Percentiles rank a stretch among this genome's conserved stretches.
Conservation (phyloP, 2,329 filamentous ascomycete species). For the Aureobasidium pullulans region DNA sequence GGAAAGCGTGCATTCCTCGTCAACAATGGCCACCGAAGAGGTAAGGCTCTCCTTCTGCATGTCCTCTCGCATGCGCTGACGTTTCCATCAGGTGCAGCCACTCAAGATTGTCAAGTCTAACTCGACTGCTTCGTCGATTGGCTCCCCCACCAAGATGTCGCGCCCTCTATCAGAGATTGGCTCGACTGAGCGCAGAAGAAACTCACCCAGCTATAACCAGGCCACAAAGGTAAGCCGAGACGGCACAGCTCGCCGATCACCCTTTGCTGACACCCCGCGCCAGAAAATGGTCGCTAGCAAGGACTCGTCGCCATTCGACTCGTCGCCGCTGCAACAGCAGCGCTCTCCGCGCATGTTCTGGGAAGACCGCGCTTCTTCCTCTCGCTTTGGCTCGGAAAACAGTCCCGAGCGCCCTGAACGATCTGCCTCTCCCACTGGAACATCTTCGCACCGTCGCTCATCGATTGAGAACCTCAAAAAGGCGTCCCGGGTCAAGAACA, state of each 20-base stretch:
- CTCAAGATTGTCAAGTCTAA: conserved; percentile 65
- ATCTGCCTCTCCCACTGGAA: conserved; percentile 47
- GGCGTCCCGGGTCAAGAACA: conserved; percentile 94
- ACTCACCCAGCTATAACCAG: conserved; percentile 87
- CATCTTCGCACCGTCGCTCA: conserved; percentile 61
- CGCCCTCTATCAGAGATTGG: conserved; percentile 85
- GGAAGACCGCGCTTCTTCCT: conserved; percentile 59
- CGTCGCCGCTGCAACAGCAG: conserved; percentile 44
- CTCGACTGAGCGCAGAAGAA: conserved; percentile 75
- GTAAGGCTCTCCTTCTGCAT: conserved; percentile 22
- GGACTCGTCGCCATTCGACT: conserved; percentile 66
- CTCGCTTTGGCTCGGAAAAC: conserved; percentile 61
- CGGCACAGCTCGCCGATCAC: background rate
- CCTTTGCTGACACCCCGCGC: conserved; percentile 21
- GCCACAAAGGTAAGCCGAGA: conserved; percentile 52
- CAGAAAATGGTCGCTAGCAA: conserved; percentile 62
- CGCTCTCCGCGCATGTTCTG: conserved; percentile 79
- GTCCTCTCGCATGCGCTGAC: conserved; percentile 9
- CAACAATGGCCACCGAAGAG: conserved; percentile 34
- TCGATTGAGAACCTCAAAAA: conserved; percentile 94
- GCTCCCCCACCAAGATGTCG: conserved; percentile 60
- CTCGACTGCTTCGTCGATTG: conserved; percentile 15
- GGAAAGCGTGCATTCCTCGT: conserved; percentile 27
- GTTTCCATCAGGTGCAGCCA: conserved; percentile 57
- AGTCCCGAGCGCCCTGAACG: conserved; percentile 34